Evolutionary conservation across 176 grass and related monocot genomes (phyloP).

Genomic region (Typha latifolia): DNA sequence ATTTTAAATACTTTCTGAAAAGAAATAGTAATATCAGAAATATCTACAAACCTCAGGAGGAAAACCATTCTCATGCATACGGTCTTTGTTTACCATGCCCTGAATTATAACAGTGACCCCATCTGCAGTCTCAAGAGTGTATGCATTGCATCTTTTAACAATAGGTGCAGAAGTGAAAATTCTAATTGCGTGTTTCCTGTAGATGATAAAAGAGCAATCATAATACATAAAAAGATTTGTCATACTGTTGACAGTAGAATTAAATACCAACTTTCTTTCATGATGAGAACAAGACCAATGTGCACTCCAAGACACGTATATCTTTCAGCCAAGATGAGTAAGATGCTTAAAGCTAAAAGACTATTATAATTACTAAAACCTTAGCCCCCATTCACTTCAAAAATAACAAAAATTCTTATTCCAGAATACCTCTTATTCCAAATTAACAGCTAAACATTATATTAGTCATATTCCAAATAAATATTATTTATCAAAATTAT

Average conservation of each 20-base stretch:
- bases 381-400: too few species aligned
- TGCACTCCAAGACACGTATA: too few species aligned
- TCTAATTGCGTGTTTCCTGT: constrained; percentile 12
- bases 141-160: constrained; percentile 20
- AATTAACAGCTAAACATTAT: too few species aligned
- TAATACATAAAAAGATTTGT: background rate
- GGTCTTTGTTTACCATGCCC: constrained; percentile 16
- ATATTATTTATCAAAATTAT: too few species aligned
- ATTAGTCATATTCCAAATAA: too few species aligned
- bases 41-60: constrained; percentile 5
- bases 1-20: background rate
- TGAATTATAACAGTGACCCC: constrained; percentile 21
- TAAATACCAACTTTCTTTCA: background rate
- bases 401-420: too few species aligned
- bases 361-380: too few species aligned
- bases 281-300: too few species aligned
- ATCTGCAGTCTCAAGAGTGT: constrained; percentile 25
- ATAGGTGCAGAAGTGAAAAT: constrained; percentile 21
- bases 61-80: constrained; percentile 11
- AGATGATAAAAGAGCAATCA: background rate
- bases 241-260: background rate
- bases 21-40: background rate
- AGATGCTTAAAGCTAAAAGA: too few species aligned
- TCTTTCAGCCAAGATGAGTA: too few species aligned
- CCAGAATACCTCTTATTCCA: too few species aligned